Evolutionary conservation across 495 filamentous ascomycete species (phyloP).

Genomic region (Neurospora discreta): DNA sequence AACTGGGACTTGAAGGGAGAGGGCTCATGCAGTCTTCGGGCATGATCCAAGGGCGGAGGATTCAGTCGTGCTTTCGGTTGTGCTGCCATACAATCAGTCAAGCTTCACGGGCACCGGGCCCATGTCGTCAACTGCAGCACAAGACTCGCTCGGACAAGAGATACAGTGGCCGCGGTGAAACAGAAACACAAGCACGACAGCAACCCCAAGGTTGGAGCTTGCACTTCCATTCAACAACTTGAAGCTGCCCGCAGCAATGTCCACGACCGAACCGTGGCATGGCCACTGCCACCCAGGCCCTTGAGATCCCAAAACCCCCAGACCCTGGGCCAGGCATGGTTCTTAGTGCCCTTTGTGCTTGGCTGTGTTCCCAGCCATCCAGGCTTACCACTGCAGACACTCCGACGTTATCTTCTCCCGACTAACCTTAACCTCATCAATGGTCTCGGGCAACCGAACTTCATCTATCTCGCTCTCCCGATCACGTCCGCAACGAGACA

Average conservation of each 20-base stretch:
- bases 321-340: neutral
- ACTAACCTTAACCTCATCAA: neutral
- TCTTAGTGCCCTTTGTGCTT: neutral
- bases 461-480: neutral
- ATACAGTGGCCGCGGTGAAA: neutral
- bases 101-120: neutral
- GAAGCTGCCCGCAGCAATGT: neutral
- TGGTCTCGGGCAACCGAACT: neutral
- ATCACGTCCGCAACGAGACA: neutral
- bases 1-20: neutral
- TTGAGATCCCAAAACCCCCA: neutral
- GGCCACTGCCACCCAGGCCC: neutral
- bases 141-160: neutral
- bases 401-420: neutral
- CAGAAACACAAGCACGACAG: neutral
- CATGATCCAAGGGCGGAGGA: neutral
- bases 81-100: neutral
- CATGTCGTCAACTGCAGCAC: neutral
- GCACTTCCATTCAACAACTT: neutral
- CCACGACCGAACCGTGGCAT: no score
- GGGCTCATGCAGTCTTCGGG: neutral
- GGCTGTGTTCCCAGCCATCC: neutral
- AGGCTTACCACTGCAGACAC: neutral
- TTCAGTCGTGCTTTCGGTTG: neutral
- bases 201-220: neutral